phyloP scores from a whole-genome alignment of 2,329 filamentous ascomycete species.

The Exophiala sideris region DNA sequence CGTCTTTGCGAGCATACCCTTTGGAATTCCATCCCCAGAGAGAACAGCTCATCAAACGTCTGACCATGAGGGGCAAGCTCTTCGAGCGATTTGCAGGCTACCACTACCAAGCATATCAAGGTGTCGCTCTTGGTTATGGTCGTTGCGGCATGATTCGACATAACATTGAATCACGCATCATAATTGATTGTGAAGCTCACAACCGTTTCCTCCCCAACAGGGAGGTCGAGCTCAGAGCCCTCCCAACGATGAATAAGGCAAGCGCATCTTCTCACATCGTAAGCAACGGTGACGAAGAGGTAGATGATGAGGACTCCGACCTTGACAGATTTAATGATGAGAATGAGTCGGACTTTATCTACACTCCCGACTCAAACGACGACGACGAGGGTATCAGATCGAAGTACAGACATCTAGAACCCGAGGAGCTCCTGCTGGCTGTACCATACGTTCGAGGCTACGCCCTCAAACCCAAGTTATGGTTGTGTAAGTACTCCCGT shows the following conservation, averaged over 20 bases:
- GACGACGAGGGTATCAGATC: slow-evolving; percentile 23
- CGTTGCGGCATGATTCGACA: slow-evolving; percentile 29
- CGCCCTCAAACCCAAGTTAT: slow-evolving; percentile 43
- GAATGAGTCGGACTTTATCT: slow-evolving; percentile 8
- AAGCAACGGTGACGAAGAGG: slow-evolving; percentile 5
- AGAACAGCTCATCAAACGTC: slow-evolving; percentile 36
- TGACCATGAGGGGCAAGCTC: slow-evolving; percentile 46
- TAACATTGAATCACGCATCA: slow-evolving; percentile 47
- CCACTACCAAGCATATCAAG: slow-evolving; percentile 51
- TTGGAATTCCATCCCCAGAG: slow-evolving; percentile 35
- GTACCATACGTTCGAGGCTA: slow-evolving; percentile 48
- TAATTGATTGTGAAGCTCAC: slow-evolving; percentile 52
- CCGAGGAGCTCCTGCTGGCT: slow-evolving; percentile 41
- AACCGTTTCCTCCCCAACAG: slow-evolving; percentile 46
- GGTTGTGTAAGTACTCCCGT: slow-evolving; percentile 29
- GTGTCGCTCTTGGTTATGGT: slow-evolving; percentile 37
- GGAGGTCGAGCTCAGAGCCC: slow-evolving; percentile 29
- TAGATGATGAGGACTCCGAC: slow-evolving; percentile 23
- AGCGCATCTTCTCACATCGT: no score
- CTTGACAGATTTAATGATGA: slow-evolving; percentile 22
- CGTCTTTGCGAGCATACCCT: slow-evolving; percentile 32
- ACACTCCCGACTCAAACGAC: slow-evolving; percentile 3
- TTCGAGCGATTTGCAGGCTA: slow-evolving; percentile 48
- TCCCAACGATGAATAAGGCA: background rate
- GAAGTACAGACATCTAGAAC: slow-evolving; percentile 21